Conservation (phyloP, 169 alveolate species). For the Theileria orientalis region DNA sequence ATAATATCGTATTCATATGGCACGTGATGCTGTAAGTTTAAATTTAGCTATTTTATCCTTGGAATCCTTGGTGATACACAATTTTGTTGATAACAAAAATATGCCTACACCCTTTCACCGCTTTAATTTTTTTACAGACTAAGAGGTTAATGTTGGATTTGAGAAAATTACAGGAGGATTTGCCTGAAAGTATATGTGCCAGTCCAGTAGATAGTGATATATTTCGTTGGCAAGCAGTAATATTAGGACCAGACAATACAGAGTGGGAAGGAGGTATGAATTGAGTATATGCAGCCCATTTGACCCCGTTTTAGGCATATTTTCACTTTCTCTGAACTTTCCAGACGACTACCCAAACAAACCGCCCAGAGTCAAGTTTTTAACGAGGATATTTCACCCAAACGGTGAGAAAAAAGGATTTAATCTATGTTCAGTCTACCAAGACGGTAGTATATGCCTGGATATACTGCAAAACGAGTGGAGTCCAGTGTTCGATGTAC, state of each 20-base stretch:
- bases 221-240: slow-evolving; percentile 95
- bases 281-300: neutral
- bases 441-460: slow-evolving; percentile 93
- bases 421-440: slow-evolving; percentile 80
- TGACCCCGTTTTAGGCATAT: slow-evolving; percentile 53
- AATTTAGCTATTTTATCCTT: neutral
- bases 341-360: slow-evolving; percentile 88
- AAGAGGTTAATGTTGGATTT: slow-evolving; percentile 89
- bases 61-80: neutral
- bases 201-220: slow-evolving; percentile 93
- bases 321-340: slow-evolving; percentile 87
- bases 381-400: slow-evolving; percentile 88
- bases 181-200: slow-evolving; percentile 91
- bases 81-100: neutral
- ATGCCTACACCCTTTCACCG: too few relatives aligned
- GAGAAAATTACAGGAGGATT: slow-evolving; percentile 88
- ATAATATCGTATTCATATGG: neutral
- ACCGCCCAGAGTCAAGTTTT: slow-evolving; percentile 87
- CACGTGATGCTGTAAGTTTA: slow-evolving; percentile 12
- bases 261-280: slow-evolving; percentile 96
- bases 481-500: slow-evolving; percentile 96
- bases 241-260: slow-evolving; percentile 96
- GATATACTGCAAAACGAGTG: slow-evolving; percentile 93
- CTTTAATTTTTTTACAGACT: slow-evolving; percentile 41
- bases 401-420: slow-evolving; percentile 63